Evolutionary conservation across 306 rosid genomes (phyloP).

Genomic region (Gynostemma pentaphyllum): DNA sequence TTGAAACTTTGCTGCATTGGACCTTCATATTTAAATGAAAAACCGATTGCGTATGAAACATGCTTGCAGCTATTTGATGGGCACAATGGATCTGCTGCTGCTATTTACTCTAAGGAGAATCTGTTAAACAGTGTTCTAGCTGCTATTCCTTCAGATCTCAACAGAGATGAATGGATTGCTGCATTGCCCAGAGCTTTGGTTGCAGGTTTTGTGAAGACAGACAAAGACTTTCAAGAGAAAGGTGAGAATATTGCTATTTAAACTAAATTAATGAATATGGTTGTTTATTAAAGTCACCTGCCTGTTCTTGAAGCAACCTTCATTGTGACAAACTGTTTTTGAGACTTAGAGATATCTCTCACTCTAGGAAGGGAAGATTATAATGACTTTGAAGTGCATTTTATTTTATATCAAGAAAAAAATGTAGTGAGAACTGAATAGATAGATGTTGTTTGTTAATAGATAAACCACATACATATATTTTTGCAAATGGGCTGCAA

Average conservation of each 20-base stretch:
- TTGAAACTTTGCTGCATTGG: background rate
- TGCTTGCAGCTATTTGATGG: conserved; percentile 90
- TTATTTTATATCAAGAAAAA: background rate
- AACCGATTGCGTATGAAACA: conserved; percentile 16
- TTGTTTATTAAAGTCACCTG: conserved; percentile 10
- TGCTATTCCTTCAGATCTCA: conserved; percentile 84
- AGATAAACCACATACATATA: background rate
- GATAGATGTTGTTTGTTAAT: too few species aligned
- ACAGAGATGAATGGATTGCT: conserved; percentile 90
- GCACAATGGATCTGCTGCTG: conserved; percentile 98
- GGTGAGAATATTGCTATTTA: conserved; percentile 30
- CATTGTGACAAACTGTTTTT: background rate
- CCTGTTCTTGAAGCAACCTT: background rate
- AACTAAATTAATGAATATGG: conserved; percentile 8
- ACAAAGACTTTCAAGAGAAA: conserved; percentile 73
- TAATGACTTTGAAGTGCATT: background rate
- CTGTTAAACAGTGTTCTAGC: conserved; percentile 63
- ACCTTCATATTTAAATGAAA: background rate
- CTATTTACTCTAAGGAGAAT: conserved; percentile 88
- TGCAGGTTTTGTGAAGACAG: conserved; percentile 96
- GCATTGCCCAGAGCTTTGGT: conserved; percentile 97
- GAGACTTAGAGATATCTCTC: background rate
- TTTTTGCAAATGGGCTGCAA: background rate
- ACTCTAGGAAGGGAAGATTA: background rate
- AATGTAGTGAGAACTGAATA: background rate